A percentile compares a stretch with the other conserved stretches of the same genome.
Conservation (phyloP, 352 stramenopile genomes). For the Phytophthora syringae region DNA sequence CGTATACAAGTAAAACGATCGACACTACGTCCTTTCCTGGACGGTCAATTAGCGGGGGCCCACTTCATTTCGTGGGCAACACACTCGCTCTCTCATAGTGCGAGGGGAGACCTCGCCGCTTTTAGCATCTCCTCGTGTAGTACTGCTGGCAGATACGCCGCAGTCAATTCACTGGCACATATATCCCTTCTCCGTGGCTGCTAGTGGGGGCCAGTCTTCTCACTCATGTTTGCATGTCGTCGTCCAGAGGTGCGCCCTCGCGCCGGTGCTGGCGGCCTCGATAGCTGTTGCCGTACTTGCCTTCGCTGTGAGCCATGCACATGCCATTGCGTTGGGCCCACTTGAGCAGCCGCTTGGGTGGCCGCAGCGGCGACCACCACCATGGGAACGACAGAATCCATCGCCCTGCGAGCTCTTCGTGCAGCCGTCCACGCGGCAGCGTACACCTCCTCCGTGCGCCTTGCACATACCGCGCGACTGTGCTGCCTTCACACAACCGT, state of each 20-base stretch:
- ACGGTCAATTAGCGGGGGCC: slow-evolving; percentile 22
- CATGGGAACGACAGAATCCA: slow-evolving; percentile 86
- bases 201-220: slow-evolving; percentile 11
- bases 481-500: slow-evolving; percentile 79
- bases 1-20: slow-evolving; percentile 37
- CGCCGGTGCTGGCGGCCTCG: slow-evolving; percentile 62
- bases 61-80: slow-evolving; percentile 39
- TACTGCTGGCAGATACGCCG: slow-evolving; percentile 25
- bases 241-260: slow-evolving; percentile 13
- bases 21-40: slow-evolving; percentile 15
- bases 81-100: slow-evolving; percentile 22
- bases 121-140: slow-evolving; percentile 35
- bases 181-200: slow-evolving; percentile 9
- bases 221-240: slow-evolving; percentile 13
- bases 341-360: slow-evolving; percentile 79
- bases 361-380: slow-evolving; percentile 88
- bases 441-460: slow-evolving; percentile 79
- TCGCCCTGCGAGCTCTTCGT: slow-evolving; percentile 77
- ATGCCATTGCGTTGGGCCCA: slow-evolving; percentile 87
- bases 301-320: slow-evolving; percentile 88
- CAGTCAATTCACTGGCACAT: slow-evolving; percentile 27
- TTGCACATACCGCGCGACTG: slow-evolving; percentile 88
- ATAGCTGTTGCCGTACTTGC: slow-evolving; percentile 85
- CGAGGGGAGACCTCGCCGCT: slow-evolving; percentile 16
- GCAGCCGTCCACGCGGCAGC: slow-evolving; percentile 85